A percentile compares a stretch with the other conserved stretches of the same genome.
Conservation (phyloP, 75 land plant species). For the Adiantum capillusveneris region DNA sequence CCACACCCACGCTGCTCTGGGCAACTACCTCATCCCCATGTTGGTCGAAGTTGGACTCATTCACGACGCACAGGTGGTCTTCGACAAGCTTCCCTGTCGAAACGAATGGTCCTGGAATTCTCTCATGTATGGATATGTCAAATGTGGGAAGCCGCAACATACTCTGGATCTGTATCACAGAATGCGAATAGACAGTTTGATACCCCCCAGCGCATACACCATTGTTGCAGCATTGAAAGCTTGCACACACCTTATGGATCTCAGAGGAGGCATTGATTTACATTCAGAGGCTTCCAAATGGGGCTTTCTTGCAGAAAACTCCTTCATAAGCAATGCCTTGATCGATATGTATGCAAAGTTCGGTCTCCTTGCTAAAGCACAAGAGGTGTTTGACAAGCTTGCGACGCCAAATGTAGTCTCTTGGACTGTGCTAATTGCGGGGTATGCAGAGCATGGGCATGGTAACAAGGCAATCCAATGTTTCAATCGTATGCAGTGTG, state of each 20-base stretch:
- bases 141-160: background rate
- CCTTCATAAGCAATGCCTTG: conserved; percentile 9
- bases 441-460: conserved; percentile 20
- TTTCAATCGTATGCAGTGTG: conserved; percentile 10
- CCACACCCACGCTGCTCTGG: background rate
- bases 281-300: background rate
- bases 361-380: conserved; percentile 10
- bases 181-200: background rate
- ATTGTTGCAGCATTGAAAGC: conserved; percentile 5
- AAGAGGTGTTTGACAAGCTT: conserved; percentile 11
- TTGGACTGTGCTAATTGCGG: conserved; percentile 22
- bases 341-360: conserved; percentile 26
- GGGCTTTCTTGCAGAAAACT: conserved; percentile 7
- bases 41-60: background rate
- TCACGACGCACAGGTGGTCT: background rate
- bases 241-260: background rate
- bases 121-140: conserved; percentile 3
- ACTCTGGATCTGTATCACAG: background rate
- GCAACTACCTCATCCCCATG: conserved; percentile 6
- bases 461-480: conserved; percentile 7
- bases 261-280: background rate
- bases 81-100: background rate
- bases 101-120: conserved; percentile 5
- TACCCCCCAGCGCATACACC: background rate
- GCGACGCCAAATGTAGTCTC: conserved; percentile 4